Evolutionary conservation across 108 stramenopile species (phyloP).

Genomic region (Nannochloropsis salina): DNA sequence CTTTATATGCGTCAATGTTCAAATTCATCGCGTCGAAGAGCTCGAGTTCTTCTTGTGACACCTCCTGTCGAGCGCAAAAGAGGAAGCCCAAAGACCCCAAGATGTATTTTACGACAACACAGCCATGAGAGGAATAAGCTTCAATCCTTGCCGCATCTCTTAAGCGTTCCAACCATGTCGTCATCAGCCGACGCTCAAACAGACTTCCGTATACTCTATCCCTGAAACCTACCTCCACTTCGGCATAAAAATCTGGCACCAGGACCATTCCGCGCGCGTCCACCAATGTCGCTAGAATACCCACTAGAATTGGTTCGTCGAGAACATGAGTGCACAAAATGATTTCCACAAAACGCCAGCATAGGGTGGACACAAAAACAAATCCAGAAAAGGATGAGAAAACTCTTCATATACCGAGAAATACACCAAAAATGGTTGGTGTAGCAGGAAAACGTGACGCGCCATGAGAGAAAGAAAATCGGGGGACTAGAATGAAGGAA

Average conservation of each 20-base stretch:
- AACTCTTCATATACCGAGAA: too few species aligned
- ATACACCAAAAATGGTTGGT: too few species aligned
- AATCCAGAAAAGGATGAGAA: too few species aligned
- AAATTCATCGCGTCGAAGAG: background rate
- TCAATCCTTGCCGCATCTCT: background rate
- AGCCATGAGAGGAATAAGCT: too few species aligned
- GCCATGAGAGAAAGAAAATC: too few species aligned
- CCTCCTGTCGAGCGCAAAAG: background rate
- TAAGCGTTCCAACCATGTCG: background rate
- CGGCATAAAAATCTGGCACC: background rate
- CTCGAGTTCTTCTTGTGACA: constrained; percentile 4
- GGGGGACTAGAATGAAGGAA: too few species aligned
- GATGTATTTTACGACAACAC: too few species aligned
- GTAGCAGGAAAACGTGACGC: too few species aligned
- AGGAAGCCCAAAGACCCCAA: background rate
- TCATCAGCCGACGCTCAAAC: background rate
- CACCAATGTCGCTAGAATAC: background rate
- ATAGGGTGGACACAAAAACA: too few species aligned
- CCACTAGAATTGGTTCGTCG: background rate
- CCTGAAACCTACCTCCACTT: constrained; percentile 15
- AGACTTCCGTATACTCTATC: background rate
- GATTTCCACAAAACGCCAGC: too few species aligned
- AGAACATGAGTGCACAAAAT: too few species aligned
- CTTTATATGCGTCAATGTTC: background rate
- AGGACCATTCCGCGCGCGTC: background rate